These are phyloP conservation scores for Pistacia integerrima DNA, from an alignment of 345 rosid genomes.

Conservation along the genomic window DNA sequence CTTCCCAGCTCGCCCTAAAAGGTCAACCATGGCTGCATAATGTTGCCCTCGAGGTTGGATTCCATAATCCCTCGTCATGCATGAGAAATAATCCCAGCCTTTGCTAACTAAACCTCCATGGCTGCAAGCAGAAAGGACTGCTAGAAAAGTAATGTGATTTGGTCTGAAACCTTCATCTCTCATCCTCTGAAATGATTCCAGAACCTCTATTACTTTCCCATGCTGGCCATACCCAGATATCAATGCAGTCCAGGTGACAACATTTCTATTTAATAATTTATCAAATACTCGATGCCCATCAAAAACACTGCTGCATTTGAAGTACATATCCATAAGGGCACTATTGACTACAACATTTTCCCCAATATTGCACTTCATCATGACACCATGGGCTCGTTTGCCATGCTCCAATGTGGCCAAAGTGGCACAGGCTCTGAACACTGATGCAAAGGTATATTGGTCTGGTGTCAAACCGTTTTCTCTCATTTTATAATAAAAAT, in stretches of 20 bases:
- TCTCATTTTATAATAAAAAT: constrained; percentile 54
- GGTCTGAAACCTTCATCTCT: constrained; percentile 57
- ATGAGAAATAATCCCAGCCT: constrained; percentile 51
- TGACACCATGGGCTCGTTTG: constrained; percentile 54
- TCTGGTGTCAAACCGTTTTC: constrained; percentile 47
- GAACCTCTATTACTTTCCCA: constrained; percentile 62
- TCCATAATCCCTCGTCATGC: constrained; percentile 59
- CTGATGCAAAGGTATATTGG: constrained; percentile 71
- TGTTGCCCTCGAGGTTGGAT: constrained; percentile 60
- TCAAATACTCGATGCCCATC: constrained; percentile 54
- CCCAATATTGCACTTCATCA: constrained; percentile 47
- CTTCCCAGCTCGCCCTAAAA: constrained; percentile 70
- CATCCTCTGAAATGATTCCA: constrained; percentile 65
- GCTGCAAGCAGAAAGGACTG: constrained; percentile 72
- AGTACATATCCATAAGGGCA: constrained; percentile 77
- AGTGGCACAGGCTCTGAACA: constrained; percentile 63
- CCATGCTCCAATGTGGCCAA: constrained; percentile 66
- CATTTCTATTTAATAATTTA: constrained; percentile 42
- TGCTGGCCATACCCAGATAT: constrained; percentile 72
- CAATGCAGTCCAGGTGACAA: constrained; percentile 69
- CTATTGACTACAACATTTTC: constrained; percentile 61
- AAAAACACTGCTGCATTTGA: constrained; percentile 61
- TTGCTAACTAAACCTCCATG: constrained; percentile 70
- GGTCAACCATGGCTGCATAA: constrained; percentile 73
- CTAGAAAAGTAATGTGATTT: constrained; percentile 65